Base-by-base conservation (phyloP, 495 filamentous ascomycete genomes). In the Tetracladium setigerum region DNA sequence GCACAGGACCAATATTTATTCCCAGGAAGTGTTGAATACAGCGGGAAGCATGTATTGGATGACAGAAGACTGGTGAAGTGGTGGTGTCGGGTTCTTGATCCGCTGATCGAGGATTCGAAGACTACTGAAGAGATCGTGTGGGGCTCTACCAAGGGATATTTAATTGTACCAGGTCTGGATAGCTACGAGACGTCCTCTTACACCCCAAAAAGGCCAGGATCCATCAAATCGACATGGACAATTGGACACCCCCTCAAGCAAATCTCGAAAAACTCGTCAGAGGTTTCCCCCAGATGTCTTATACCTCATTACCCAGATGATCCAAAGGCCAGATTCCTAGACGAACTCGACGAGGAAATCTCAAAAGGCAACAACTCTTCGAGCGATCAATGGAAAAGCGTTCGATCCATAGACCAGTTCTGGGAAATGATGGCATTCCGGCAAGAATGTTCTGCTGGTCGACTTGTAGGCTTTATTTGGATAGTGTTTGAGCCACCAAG, bases 371-470 rank as follows among this genome's bases (percentile, higher is more conserved):
- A 55, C n/a, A 57, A 66, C 15, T 68, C 69, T 31, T 56, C 61
- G 37, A 64, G 61, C 27, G 87, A 84, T 0, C 68, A 77, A 41
- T 99, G 92, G 92, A 83, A 77, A 55, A 89, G 82, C 54, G 82
- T 95, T 14, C 79, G 69, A 53, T 84, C 82, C 0, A 63, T 97
- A 27, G 88, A 90, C 27, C 82, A 91, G 53, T 99, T 99, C 63
- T 99, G 92, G 92, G 92, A 99, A 46, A 83, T 92, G 78, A 97
- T 99, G 92, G 83, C 89, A 12, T 96, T 87, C 59, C 73, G 92
- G 24, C 92, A 97, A 61, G 92, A 99, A 62, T 99, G 92, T 59
- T 91, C 89, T 18, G 83, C 87, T 12, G 92, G 92, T 2, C 71
- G 89, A 16, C 63, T 95, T 44, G 94, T 95, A 0, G 94, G 92